Base-by-base conservation (phyloP, 1,139 yeast genomes). In the Hyphopichia khmerensis region DNA sequence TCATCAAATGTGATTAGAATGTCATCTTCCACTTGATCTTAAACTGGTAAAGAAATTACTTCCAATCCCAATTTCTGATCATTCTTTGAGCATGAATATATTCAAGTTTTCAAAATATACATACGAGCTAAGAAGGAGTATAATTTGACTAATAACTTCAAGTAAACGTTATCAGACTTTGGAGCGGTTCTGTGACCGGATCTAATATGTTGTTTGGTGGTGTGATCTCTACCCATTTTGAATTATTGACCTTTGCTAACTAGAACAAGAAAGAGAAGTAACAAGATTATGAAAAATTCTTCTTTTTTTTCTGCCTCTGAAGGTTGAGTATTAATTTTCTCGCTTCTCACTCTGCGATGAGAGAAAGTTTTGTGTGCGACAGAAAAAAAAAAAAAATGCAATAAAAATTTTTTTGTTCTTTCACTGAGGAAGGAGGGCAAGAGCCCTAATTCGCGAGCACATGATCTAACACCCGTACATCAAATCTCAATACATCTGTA, bases 111-210 rank as follows among this genome's bases (percentile, higher is more conserved):
- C 17, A n/a, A 29, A n/a, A 14, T 29, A 50, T 76, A 87, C 96
- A 78, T 87, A 87, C 99, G 97, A 80, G 98, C 97, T 79, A 93
- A 84, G 95, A 89, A 95, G 69, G 97, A 79, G 88, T 91, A 93
- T 67, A 93, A 83, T 85, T 91, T 91, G 75, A 93, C 99, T 79
- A 93, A 86, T 72, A 93, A 79, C 79, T 86, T 87, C 80, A 93
- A 83, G 96, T 95, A 93, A 78, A 91, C 96, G 74, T 93, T 95
- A 80, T 93, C 96, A 60, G 98, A 91, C 84, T 90, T 90, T 79
- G 99, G 99, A 76, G 97, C 97, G 69, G 86, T 79, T 82, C 99
- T 91, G 88, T 89, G 96, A 76, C 96, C 86, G 63, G 85, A 79
- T 80, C 91, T 88, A 72, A 80, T 82, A 86, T 93, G 99, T 79